These are phyloP conservation scores for Botrytis elliptica DNA, from an alignment of 2,329 filamentous ascomycete species.

Conservation along the genomic window DNA sequence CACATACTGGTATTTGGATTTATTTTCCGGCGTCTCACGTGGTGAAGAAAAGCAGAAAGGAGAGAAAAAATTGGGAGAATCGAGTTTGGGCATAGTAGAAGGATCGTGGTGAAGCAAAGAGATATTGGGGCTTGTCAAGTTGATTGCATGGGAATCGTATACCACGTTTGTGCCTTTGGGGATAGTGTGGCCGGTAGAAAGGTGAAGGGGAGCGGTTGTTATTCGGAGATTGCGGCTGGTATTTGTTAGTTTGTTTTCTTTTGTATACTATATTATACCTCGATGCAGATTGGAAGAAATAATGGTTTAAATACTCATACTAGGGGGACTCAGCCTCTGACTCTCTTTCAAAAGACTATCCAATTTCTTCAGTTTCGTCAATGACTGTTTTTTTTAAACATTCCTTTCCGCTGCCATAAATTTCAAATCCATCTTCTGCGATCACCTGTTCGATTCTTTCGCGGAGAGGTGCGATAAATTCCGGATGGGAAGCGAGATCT, in stretches of 20 bases:
- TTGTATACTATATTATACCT: no score
- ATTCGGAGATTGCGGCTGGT: background rate
- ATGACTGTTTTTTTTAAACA: slow-evolving; percentile 39
- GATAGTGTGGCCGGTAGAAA: background rate
- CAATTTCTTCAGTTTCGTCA: slow-evolving; percentile 39
- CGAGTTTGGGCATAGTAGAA: background rate
- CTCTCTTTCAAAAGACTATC: slow-evolving; percentile 47
- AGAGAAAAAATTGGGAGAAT: background rate
- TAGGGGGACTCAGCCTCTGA: slow-evolving; percentile 40
- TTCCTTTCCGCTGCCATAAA: slow-evolving; percentile 41
- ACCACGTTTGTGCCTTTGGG: background rate
- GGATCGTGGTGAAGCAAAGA: background rate
- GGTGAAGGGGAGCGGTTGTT: background rate
- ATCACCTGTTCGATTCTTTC: slow-evolving; percentile 35
- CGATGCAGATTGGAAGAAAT: background rate
- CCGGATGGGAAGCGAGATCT: slow-evolving; percentile 50
- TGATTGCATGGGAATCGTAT: background rate
- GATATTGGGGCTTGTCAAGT: background rate
- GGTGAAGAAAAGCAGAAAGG: background rate
- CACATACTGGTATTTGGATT: background rate
- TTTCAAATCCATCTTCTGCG: slow-evolving; percentile 45
- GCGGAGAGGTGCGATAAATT: slow-evolving; percentile 40
- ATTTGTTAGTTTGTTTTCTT: background rate
- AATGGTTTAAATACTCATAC: background rate
- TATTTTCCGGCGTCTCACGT: background rate